Percentiles rank a stretch among this genome's conserved stretches.
phyloP scores from a whole-genome alignment of 192 early-diverging fungal genomes.

The Chytriomyces sp. region DNA sequence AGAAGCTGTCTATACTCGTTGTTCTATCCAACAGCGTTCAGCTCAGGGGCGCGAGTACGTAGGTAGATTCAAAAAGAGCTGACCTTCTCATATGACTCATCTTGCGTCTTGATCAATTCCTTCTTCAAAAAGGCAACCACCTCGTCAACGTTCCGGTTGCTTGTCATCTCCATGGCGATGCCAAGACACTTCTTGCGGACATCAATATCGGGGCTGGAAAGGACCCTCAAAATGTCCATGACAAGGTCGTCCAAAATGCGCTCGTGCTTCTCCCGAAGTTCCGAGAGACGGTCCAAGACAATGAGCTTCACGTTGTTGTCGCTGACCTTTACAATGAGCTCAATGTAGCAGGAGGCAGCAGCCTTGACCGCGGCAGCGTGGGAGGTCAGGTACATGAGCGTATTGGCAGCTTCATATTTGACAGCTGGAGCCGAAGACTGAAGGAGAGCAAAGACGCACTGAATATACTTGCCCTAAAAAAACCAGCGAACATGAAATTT shows the following conservation, averaged over 20 bases:
- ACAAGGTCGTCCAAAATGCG: slow-evolving; percentile 87
- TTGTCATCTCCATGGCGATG: slow-evolving; percentile 90
- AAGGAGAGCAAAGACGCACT: slow-evolving; percentile 85
- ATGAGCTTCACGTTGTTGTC: slow-evolving; percentile 99
- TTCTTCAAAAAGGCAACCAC: slow-evolving; percentile 93
- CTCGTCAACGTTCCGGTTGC: slow-evolving; percentile 89
- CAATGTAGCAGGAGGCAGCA: slow-evolving; percentile 87
- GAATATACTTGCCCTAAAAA: slow-evolving; percentile 82
- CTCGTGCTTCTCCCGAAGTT: slow-evolving; percentile 87
- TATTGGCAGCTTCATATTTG: slow-evolving; percentile 96
- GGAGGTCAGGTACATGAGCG: slow-evolving; percentile 83
- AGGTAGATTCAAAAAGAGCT: not conserved
- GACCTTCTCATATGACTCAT: slow-evolving; percentile 87
- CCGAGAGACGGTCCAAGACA: slow-evolving; percentile 87
- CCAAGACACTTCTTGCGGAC: slow-evolving; percentile 86
- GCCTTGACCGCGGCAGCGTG: slow-evolving; percentile 91
- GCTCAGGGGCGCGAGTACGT: not conserved
- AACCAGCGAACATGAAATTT: not conserved
- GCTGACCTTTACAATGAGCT: slow-evolving; percentile 87
- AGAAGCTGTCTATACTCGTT: slow-evolving; percentile 92
- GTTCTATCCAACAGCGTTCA: slow-evolving; percentile 54
- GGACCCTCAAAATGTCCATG: slow-evolving; percentile 94
- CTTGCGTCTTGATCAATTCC: slow-evolving; percentile 91
- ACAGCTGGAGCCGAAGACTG: slow-evolving; percentile 82
- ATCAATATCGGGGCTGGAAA: slow-evolving; percentile 84